Percentiles rank a stretch among this genome's conserved stretches.
These are phyloP conservation scores for Xerocomus brunneocitrinus DNA, from an alignment of 768 basidiomycete species.

Conservation along the genomic window DNA sequence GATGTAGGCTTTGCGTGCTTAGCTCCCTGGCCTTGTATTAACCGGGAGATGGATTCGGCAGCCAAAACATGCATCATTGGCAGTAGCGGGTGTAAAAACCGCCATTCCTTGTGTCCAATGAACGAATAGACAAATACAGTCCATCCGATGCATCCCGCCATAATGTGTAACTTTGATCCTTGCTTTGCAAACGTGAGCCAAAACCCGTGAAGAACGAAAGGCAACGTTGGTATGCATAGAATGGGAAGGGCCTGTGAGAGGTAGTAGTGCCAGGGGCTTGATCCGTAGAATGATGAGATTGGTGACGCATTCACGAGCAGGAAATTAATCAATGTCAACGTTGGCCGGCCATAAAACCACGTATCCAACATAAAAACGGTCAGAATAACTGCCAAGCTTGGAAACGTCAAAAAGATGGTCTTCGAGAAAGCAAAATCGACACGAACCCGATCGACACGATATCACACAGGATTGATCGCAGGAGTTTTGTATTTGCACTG, in stretches of 20 bases:
- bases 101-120: constrained; percentile 94
- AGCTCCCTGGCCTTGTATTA: constrained; percentile 22
- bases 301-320: constrained; percentile 75
- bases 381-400: constrained; percentile 19
- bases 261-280: constrained; percentile 86
- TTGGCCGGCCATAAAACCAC: constrained; percentile 59
- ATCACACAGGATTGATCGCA: constrained; percentile 37
- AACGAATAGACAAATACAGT: constrained; percentile 68
- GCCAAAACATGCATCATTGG: constrained; percentile 81
- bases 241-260: constrained; percentile 82
- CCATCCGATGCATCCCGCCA: constrained; percentile 56
- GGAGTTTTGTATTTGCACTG: constrained; percentile 31
- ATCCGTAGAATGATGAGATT: constrained; percentile 91
- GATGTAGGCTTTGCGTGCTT: not conserved
- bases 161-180: constrained; percentile 33
- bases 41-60: constrained; percentile 61
- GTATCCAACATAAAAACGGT: constrained; percentile 56
- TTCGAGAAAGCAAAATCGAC: not conserved
- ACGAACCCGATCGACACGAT: constrained; percentile 44
- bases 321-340: constrained; percentile 80
- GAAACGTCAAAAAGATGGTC: constrained; percentile 6
- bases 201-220: constrained; percentile 64
- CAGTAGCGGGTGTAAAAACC: constrained; percentile 89
- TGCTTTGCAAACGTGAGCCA: constrained; percentile 32
- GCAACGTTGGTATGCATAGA: constrained; percentile 66